phyloP scores from a whole-genome alignment of 2,329 filamentous ascomycete genomes.

The Xylariaceae sp. region DNA sequence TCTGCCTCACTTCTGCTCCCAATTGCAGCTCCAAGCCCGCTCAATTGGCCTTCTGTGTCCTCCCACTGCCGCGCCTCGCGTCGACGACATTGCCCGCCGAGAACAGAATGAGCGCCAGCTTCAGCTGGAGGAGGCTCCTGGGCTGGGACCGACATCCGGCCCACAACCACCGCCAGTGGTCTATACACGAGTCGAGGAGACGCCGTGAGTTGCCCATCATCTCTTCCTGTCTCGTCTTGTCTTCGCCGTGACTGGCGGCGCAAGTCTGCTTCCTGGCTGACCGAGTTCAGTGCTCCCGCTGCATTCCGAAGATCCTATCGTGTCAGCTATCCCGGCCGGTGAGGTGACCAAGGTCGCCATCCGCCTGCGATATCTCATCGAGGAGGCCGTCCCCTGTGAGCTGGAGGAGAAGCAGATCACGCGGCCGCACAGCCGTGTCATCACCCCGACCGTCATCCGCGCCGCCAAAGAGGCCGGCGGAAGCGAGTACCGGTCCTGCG shows the following conservation, averaged over 20 bases:
- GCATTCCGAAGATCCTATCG: constrained; percentile 48
- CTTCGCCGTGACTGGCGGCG: not conserved
- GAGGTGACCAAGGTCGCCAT: constrained; percentile 88
- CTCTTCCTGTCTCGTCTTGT: too few relatives aligned
- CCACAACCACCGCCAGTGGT: constrained; percentile 26
- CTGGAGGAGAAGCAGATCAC: constrained; percentile 70
- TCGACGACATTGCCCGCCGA: too few relatives aligned
- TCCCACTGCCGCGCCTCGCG: too few relatives aligned
- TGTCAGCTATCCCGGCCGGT: constrained; percentile 63
- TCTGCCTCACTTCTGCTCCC: not conserved
- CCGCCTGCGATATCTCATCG: constrained; percentile 82
- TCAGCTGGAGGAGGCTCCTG: constrained; percentile 25
- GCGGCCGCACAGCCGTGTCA: constrained; percentile 73
- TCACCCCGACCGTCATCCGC: constrained; percentile 70
- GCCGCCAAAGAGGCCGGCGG: constrained; percentile 80
- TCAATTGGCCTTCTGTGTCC: too few relatives aligned
- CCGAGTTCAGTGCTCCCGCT: constrained; percentile 59
- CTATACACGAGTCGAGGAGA: constrained; percentile 36
- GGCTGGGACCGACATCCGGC: constrained; percentile 28
- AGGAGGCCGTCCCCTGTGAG: constrained; percentile 85
- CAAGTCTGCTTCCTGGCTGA: constrained; percentile 1
- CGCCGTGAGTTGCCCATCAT: constrained; percentile 28
- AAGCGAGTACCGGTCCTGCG: constrained; percentile 64
- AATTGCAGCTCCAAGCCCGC: not conserved
- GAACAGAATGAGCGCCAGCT: too few relatives aligned